Evolutionary conservation across 2,329 filamentous ascomycete species (phyloP).

Genomic region (Alternaria sp.): DNA sequence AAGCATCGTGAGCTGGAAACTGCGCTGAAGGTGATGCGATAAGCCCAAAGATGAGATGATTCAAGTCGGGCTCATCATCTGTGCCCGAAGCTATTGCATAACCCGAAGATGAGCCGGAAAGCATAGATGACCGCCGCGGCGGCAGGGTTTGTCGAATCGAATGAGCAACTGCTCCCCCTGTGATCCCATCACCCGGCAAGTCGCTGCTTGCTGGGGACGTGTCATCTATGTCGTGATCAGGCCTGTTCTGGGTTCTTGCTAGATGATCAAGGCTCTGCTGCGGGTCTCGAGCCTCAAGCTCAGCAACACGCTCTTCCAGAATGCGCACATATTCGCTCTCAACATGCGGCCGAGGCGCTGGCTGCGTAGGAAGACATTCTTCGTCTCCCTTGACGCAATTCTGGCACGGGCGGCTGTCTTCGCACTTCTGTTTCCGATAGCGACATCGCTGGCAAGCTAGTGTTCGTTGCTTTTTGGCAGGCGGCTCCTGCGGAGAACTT

Average conservation of each 20-base stretch:
- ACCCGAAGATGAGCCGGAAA: constrained; percentile 8
- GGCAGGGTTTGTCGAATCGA: neutral
- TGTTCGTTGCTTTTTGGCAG: constrained; percentile 19
- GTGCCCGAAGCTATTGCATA: constrained; percentile 4
- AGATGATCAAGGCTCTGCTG: constrained; percentile 23
- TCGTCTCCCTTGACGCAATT: constrained; percentile 81
- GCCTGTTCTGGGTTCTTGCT: neutral
- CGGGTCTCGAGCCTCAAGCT: constrained; percentile 22
- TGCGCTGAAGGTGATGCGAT: constrained; percentile 17
- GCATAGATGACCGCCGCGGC: constrained; percentile 3
- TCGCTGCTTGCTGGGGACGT: constrained; percentile 1
- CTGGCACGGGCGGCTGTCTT: constrained; percentile 26
- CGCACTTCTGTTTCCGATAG: constrained; percentile 31
- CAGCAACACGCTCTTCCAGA: constrained; percentile 22
- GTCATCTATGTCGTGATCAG: neutral
- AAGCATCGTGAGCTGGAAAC: neutral
- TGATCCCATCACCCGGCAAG: neutral
- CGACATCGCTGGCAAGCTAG: constrained; percentile 63
- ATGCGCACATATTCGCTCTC: constrained; percentile 27
- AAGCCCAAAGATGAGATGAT: constrained; percentile 23
- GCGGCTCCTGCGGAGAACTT: constrained; percentile 8
- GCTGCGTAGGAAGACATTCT: constrained; percentile 58
- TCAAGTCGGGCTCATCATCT: constrained; percentile 9
- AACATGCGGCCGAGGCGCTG: constrained; percentile 14
- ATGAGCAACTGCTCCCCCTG: neutral